Percentiles rank a stretch among this genome's conserved stretches.
Conservation (phyloP, 1,284 basidiomycete species). For the Vanrija humicola region DNA sequence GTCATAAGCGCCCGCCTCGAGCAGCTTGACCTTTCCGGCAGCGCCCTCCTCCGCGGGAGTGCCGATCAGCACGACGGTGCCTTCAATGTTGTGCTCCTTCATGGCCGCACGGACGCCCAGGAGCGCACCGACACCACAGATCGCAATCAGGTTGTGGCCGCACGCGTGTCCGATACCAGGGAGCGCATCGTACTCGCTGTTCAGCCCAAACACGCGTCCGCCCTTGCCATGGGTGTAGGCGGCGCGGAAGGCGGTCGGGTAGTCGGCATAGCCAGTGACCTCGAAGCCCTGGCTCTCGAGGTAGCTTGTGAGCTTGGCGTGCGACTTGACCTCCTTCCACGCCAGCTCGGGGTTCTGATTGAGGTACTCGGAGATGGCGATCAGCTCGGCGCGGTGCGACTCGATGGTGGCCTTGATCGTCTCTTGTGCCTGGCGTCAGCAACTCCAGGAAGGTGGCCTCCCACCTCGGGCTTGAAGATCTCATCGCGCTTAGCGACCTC, state of each 20-base stretch:
- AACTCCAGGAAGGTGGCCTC: neutral
- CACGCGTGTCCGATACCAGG: constrained; percentile 68
- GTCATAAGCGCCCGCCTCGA: constrained; percentile 65
- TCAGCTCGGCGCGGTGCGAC: constrained; percentile 21
- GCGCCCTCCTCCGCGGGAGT: constrained; percentile 83
- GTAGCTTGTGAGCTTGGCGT: constrained; percentile 26
- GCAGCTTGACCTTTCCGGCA: constrained; percentile 68
- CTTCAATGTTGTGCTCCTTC: constrained; percentile 61
- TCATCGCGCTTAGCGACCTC: too few species aligned
- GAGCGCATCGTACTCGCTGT: constrained; percentile 56
- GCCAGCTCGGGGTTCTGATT: constrained; percentile 40
- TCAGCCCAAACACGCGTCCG: constrained; percentile 61
- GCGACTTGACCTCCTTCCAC: constrained; percentile 33
- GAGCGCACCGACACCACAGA: constrained; percentile 71
- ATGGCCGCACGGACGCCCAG: constrained; percentile 66
- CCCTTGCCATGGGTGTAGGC: constrained; percentile 58
- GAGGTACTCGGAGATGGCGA: constrained; percentile 41
- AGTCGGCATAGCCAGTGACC: constrained; percentile 49
- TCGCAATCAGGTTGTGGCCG: constrained; percentile 81
- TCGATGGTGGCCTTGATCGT: constrained; percentile 12
- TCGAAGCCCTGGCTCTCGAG: constrained; percentile 33
- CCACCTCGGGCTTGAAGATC: too few species aligned
- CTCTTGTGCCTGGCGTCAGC: constrained; percentile 10
- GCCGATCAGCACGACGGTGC: constrained; percentile 72
- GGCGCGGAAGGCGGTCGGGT: constrained; percentile 61